Evolutionary conservation across 331 rosid genomes (phyloP), one percentile per base, ranked within the genome.

Genomic region (Cucumis variabilis): DNA sequence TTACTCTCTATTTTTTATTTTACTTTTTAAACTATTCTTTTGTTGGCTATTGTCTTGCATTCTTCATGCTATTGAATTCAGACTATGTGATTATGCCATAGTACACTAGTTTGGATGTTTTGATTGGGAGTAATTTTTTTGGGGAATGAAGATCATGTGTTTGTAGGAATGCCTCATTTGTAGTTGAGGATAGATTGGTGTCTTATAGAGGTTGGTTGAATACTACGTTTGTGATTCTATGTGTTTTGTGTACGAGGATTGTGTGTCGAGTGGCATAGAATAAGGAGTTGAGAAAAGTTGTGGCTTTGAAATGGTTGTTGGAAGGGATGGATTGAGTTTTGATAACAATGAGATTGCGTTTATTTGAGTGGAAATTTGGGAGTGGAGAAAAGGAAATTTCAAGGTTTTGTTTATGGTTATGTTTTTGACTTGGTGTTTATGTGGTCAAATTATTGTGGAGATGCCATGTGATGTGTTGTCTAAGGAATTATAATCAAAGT

Each of bases 1-100:
- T 37, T 37, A 37, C 41, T 37, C 5, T 37, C 41, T 37, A 37
- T 37, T 37, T 37, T 37, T 37, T 2, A 37, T 37, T 37, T 2
- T 37, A 37, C 5, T 37, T 37, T 37, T 37, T 37, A 37, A 37
- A 37, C 5, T 37, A 5, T 37, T 37, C n/a, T 37, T 37, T 37
- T 37, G 41, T 37, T 37, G 41, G 41, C 41, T 37, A 94, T 97
- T 93, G 30, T 97, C 97, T 9, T 98, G 97, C 23, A 91, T 97
- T 87, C 78, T 97, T 65, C 99, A 97, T 80, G 98, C 99, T 16
- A 93, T 23, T 97, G 65, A 94, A 93, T 83, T 89, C 94, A 79
- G 98, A 96, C 62, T n/a, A n/a, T n/a, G n/a, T n/a, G n/a, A n/a
- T n/a, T n/a, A 37, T 97, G 62, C 99, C 99, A 53, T 96, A 94